These are phyloP conservation scores for Ilex asprella DNA, from an alignment of 257 asterid species.

Conservation along the genomic window DNA sequence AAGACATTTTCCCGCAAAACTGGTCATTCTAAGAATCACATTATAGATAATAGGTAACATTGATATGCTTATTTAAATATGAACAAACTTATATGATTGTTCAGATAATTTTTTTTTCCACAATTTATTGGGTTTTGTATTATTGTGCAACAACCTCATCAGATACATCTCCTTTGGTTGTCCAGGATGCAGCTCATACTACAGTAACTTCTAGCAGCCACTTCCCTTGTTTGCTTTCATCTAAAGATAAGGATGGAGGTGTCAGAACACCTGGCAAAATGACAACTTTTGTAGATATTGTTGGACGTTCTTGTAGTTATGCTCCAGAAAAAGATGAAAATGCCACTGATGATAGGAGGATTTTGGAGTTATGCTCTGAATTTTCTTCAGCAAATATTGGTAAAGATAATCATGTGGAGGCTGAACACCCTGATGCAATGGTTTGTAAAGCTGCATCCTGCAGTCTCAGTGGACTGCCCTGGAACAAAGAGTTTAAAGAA, in stretches of 20 bases:
- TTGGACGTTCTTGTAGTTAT: conserved; percentile 56
- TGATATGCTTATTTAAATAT: background rate
- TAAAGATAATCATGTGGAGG: conserved; percentile 22
- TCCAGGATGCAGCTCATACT: conserved; percentile 42
- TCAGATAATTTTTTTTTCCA: background rate
- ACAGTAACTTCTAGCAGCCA: conserved; percentile 30
- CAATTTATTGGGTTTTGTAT: conserved; percentile 2
- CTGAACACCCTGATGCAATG: conserved; percentile 20
- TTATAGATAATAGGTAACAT: too few species aligned
- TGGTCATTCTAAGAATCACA: too few species aligned
- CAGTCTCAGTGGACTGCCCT: conserved; percentile 22
- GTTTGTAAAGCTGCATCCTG: conserved; percentile 29
- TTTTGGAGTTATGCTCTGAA: conserved; percentile 27
- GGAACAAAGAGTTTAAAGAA: conserved; percentile 23
- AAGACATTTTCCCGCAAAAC: conserved; percentile 21
- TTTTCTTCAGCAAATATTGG: conserved; percentile 23
- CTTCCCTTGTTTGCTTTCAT: conserved; percentile 17
- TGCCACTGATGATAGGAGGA: conserved; percentile 27
- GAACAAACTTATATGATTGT: background rate
- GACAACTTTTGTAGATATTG: conserved; percentile 76
- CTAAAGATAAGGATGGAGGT: conserved; percentile 43
- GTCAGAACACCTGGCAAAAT: conserved; percentile 39
- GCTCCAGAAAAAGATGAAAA: conserved; percentile 47
- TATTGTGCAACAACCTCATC: conserved; percentile 9
- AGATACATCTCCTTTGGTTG: conserved; percentile 10